Percentiles rank a stretch among this genome's conserved stretches.
phyloP scores from a whole-genome alignment of 192 early-diverging fungal species.

The Backusella australiensis region DNA sequence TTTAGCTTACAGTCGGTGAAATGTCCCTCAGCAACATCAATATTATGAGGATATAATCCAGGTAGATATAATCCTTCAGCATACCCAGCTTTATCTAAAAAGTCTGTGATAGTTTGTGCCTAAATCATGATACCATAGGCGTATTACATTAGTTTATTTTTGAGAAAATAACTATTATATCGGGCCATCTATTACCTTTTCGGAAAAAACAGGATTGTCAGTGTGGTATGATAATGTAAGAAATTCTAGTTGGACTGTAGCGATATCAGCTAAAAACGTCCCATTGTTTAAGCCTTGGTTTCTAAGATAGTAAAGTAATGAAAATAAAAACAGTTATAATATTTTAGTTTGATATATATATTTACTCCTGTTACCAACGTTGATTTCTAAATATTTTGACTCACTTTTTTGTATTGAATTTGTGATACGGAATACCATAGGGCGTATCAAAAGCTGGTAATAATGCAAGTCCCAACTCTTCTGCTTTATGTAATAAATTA shows the following conservation, averaged over 20 bases:
- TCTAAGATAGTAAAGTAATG: neutral
- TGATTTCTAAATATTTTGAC: neutral
- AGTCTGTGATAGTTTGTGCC: conserved; percentile 21
- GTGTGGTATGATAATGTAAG: conserved; percentile 74
- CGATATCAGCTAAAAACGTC: conserved; percentile 8
- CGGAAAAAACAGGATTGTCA: conserved; percentile 60
- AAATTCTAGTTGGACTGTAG: conserved; percentile 73
- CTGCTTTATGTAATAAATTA: conserved; percentile 62
- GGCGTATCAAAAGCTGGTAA: conserved; percentile 69
- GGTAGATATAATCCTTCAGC: conserved; percentile 26
- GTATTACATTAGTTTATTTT: neutral
- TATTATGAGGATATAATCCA: conserved; percentile 56
- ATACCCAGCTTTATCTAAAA: conserved; percentile 1
- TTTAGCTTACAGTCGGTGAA: conserved; percentile 13
- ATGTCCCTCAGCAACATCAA: conserved; percentile 27
- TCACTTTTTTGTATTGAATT: conserved; percentile 45
- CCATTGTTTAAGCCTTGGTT: neutral
- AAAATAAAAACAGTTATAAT: neutral
- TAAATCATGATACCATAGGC: neutral
- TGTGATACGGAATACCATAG: conserved; percentile 60
- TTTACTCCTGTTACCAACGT: neutral
- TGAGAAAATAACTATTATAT: neutral
- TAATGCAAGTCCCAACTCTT: conserved; percentile 61
- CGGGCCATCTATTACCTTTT: conserved; percentile 37
- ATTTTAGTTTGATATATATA: neutral